Evolutionary conservation across 1,284 basidiomycete genomes (phyloP).

Genomic region (Rhizoctonia solani): DNA sequence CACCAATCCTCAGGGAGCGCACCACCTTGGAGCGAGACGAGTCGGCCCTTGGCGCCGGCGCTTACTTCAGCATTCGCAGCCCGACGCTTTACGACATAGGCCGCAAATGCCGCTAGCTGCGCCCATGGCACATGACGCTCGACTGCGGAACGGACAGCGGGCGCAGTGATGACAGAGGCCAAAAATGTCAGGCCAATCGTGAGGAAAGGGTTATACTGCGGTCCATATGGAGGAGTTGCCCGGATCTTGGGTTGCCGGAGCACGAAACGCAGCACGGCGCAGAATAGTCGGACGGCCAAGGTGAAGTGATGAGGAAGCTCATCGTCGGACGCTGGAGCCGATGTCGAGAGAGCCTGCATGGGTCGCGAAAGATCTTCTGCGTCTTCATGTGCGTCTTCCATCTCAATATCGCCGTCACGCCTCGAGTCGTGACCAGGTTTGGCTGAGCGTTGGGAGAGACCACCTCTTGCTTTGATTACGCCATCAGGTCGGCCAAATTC

Average conservation of each 20-base stretch:
- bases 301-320: constrained; percentile 68
- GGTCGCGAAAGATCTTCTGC: constrained; percentile 71
- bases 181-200: constrained; percentile 88
- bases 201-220: constrained; percentile 83
- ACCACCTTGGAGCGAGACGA: constrained; percentile 52
- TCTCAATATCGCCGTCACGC: constrained; percentile 37
- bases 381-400: constrained; percentile 53
- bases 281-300: constrained; percentile 77
- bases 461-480: constrained; percentile 55
- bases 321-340: constrained; percentile 30
- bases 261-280: constrained; percentile 74
- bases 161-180: constrained; percentile 70
- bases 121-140: constrained; percentile 87
- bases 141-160: constrained; percentile 62
- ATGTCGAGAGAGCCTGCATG: constrained; percentile 39
- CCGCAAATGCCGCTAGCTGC: constrained; percentile 68
- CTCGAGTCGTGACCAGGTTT: constrained; percentile 3
- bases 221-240: constrained; percentile 57
- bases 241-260: constrained; percentile 69
- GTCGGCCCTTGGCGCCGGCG: constrained; percentile 51
- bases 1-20: constrained; percentile 94
- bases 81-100: constrained; percentile 55
- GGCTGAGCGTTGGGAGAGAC: constrained; percentile 27
- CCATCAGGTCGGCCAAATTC: constrained; percentile 86
- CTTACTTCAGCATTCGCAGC: constrained; percentile 25